A percentile compares a stretch with the other conserved stretches of the same genome.
phyloP scores from a whole-genome alignment of 1,139 yeast genomes.

The Zygoascus hellenicus region DNA sequence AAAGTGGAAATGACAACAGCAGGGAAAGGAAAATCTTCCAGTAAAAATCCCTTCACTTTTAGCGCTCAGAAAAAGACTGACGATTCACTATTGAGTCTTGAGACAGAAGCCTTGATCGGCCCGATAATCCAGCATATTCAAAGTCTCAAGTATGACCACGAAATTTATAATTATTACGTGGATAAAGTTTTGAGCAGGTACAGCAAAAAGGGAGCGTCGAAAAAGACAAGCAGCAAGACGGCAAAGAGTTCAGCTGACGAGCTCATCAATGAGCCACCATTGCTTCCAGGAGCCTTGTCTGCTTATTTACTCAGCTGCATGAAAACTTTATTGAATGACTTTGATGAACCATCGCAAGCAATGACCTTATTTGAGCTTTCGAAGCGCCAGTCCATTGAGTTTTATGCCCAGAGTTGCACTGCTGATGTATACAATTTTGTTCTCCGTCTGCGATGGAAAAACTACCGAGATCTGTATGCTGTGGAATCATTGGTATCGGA shows the following conservation, averaged over 20 bases:
- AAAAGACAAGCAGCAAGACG: background rate
- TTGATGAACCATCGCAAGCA: conserved; percentile 37
- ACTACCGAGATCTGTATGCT: conserved; percentile 36
- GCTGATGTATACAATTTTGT: conserved; percentile 39
- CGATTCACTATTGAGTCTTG: too few species aligned
- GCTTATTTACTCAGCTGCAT: conserved; percentile 21
- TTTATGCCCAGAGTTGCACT: conserved; percentile 38
- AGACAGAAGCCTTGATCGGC: too few species aligned
- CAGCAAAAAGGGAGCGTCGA: background rate
- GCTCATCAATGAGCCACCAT: conserved; percentile 16
- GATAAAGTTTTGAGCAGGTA: conserved; percentile 19
- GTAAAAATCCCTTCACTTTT: too few species aligned
- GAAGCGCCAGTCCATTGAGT: conserved; percentile 34
- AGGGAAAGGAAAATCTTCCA: conserved; percentile 17
- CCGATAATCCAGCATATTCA: conserved; percentile 20
- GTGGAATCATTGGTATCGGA: conserved; percentile 37
- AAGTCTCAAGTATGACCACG: conserved; percentile 25
- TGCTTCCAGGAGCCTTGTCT: conserved; percentile 17
- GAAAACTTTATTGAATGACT: conserved; percentile 29
- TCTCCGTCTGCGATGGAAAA: conserved; percentile 37
- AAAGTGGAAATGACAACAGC: conserved; percentile 20
- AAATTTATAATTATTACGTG: conserved; percentile 25
- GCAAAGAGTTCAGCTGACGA: background rate
- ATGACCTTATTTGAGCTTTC: conserved; percentile 37
- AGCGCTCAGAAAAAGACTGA: too few species aligned